Evolutionary conservation across 108 stramenopile genomes (phyloP).

Genomic region (Nannochloropsis salina): DNA sequence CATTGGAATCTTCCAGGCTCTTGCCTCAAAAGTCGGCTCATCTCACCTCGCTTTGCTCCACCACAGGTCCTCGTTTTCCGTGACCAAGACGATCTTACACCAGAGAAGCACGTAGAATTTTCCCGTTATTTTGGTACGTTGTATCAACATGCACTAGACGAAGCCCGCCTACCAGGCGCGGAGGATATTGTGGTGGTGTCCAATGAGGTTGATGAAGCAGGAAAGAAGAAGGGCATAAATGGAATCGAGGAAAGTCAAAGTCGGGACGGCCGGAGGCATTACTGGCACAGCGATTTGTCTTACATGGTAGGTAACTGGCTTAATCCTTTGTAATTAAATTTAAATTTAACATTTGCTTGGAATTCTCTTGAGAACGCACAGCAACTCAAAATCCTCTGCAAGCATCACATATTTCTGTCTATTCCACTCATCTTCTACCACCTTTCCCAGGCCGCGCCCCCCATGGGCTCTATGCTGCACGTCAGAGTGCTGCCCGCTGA

Average conservation of each 20-base stretch:
- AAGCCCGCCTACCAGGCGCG: not conserved
- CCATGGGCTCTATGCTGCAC: constrained; percentile 4
- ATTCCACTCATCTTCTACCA: not conserved
- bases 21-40: too few species aligned
- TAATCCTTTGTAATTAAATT: too few species aligned
- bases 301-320: not conserved
- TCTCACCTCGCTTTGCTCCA: not conserved
- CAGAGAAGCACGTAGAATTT: constrained; percentile 16
- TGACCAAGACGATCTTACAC: not conserved
- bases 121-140: not conserved
- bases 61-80: not conserved
- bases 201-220: not conserved
- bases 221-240: not conserved
- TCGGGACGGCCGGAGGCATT: not conserved
- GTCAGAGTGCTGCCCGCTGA: not conserved
- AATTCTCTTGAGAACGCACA: not conserved
- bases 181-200: constrained; percentile 3
- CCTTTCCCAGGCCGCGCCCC: not conserved
- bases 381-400: not conserved
- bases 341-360: not conserved
- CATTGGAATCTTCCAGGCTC: too few species aligned
- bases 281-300: constrained; percentile 17
- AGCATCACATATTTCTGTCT: not conserved
- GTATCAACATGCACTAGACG: not conserved
- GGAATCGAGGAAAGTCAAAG: not conserved